A percentile compares a stretch with the other conserved stretches of the same genome.
phyloP scores from a whole-genome alignment of 805 yeast genomes.

The Diddensiella transvaalensis region DNA sequence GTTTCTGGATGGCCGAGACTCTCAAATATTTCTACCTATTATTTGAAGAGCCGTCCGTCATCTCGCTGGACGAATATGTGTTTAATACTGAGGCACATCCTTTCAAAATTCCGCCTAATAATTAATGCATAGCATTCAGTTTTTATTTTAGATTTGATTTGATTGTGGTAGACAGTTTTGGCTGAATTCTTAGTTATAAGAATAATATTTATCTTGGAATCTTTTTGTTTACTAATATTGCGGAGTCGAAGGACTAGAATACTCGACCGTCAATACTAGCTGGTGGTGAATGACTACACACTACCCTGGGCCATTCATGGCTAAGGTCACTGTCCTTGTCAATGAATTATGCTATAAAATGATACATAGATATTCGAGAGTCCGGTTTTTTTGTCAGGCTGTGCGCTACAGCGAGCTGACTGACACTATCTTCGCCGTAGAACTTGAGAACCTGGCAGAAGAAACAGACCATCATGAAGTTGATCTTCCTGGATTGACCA shows the following conservation, averaged over 20 bases:
- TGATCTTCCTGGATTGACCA: background rate
- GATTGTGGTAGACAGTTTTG: too few species aligned
- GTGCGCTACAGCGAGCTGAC: background rate
- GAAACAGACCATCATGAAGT: background rate
- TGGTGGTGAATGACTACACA: too few species aligned
- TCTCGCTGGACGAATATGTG: conserved; percentile 51
- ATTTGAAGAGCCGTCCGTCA: conserved; percentile 46
- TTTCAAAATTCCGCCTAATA: conserved; percentile 30
- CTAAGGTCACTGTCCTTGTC: background rate
- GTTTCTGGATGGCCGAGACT: conserved; percentile 93
- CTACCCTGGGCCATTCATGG: background rate
- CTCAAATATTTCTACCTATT: conserved; percentile 77
- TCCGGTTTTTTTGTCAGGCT: background rate
- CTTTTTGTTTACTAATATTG: too few species aligned
- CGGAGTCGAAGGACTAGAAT: too few species aligned
- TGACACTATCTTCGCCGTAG: background rate
- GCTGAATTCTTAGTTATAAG: too few species aligned
- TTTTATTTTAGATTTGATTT: too few species aligned
- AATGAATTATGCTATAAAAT: background rate
- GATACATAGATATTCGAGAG: background rate
- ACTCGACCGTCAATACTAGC: too few species aligned
- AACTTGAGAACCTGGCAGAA: background rate
- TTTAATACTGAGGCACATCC: conserved; percentile 66
- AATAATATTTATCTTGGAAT: too few species aligned
- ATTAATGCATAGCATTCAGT: background rate